These are phyloP conservation scores for Zygnema circumcarinatum DNA, from an alignment of 139 green algal genomes.

Conservation along the genomic window DNA sequence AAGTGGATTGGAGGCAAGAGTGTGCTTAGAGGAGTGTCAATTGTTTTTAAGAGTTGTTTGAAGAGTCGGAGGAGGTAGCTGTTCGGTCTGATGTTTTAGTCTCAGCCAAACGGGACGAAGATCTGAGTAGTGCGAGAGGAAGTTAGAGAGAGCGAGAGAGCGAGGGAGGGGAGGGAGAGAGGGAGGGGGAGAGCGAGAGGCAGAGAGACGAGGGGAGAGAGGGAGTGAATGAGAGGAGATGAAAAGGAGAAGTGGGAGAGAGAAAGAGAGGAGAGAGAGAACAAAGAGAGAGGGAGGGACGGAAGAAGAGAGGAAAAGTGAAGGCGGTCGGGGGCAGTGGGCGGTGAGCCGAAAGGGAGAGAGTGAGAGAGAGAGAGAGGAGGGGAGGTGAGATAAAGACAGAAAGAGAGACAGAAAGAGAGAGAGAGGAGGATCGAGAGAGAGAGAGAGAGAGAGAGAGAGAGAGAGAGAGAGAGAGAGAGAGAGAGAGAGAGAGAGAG, in stretches of 20 bases:
- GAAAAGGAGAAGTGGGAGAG: not conserved
- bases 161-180: not conserved
- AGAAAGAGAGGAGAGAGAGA: not conserved
- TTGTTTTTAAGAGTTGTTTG: too few relatives aligned
- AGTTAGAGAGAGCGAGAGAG: not conserved
- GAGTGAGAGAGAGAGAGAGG: not conserved
- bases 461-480: not conserved
- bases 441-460: not conserved
- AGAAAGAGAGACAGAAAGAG: not conserved
- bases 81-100: too few relatives aligned
- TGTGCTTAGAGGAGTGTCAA: too few relatives aligned
- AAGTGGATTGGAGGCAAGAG: too few relatives aligned
- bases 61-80: too few relatives aligned
- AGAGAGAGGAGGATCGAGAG: not conserved
- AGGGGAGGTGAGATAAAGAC: not conserved
- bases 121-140: too few relatives aligned
- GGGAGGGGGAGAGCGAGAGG: not conserved
- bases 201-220: not conserved
- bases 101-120: too few relatives aligned
- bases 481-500: not conserved
- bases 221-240: constrained; percentile 6
- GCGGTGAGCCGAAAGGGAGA: not conserved
- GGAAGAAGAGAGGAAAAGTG: not conserved
- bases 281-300: not conserved
- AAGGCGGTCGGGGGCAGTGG: not conserved